Evolutionary conservation across 805 yeast genomes (phyloP).

Genomic region (Candida sithepensis): DNA sequence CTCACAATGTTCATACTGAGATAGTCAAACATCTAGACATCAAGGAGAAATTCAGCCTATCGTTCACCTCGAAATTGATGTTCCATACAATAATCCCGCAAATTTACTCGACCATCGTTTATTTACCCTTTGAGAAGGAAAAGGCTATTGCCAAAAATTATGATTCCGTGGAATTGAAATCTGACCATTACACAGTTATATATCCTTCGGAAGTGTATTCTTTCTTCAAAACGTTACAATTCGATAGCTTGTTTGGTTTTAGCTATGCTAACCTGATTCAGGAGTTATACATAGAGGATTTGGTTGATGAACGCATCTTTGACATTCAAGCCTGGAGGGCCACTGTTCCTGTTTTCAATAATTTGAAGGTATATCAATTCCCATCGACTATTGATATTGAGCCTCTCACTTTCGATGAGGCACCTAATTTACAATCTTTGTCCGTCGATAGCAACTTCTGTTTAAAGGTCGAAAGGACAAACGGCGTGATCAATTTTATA

Average conservation of each 20-base stretch:
- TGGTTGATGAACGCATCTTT: slow-evolving; percentile 9
- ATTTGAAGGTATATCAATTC: slow-evolving; percentile 20
- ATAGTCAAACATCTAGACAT: slow-evolving; percentile 14
- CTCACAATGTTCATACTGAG: slow-evolving; percentile 23
- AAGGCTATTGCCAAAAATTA: slow-evolving; percentile 11
- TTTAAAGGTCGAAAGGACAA: slow-evolving; percentile 17
- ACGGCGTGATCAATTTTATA: slow-evolving; percentile 26
- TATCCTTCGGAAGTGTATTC: slow-evolving; percentile 7
- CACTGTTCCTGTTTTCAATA: slow-evolving; percentile 10
- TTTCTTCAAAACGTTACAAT: slow-evolving; percentile 18
- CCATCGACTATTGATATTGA: slow-evolving; percentile 18
- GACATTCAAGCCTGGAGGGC: slow-evolving; percentile 25
- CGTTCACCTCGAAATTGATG: slow-evolving; percentile 19
- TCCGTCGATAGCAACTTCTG: slow-evolving; percentile 30
- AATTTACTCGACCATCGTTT: slow-evolving; percentile 19
- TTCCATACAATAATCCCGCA: slow-evolving; percentile 21
- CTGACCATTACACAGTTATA: slow-evolving; percentile 17
- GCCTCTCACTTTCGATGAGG: slow-evolving; percentile 23
- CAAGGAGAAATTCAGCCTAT: slow-evolving; percentile 15
- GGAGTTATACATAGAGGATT: slow-evolving; percentile 23
- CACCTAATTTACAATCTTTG: slow-evolving; percentile 24
- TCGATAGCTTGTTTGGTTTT: slow-evolving; percentile 18
- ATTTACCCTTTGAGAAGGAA: slow-evolving; percentile 3
- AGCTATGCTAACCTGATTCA: slow-evolving; percentile 23
- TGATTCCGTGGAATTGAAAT: slow-evolving; percentile 12